These are phyloP conservation scores for Paramecium caudatum DNA, from an alignment of 73 alveolate species.

Conservation along the genomic window DNA sequence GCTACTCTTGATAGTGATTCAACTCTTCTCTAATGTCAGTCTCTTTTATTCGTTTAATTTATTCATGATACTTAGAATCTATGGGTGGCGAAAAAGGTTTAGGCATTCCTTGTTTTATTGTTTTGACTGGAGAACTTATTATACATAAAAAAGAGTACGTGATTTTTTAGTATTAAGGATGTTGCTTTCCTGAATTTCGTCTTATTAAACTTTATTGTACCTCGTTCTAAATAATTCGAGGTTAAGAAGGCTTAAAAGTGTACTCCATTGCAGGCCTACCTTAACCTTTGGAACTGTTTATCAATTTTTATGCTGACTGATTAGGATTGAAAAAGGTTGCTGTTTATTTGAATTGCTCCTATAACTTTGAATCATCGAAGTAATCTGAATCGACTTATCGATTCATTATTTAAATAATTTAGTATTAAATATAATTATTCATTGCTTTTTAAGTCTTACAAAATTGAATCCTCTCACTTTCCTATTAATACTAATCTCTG, in stretches of 20 bases:
- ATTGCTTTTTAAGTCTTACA: conserved; percentile 14
- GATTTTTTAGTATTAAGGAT: neutral
- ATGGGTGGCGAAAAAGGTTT: neutral
- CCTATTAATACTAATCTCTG: conserved; percentile 5
- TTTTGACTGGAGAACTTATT: conserved; percentile 34
- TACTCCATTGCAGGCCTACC: conserved; percentile 24
- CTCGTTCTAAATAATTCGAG: neutral
- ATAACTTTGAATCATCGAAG: conserved; percentile 22
- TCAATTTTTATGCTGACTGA: neutral
- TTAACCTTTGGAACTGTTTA: conserved; percentile 25
- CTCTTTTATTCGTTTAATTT: conserved; percentile 23
- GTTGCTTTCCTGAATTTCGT: conserved; percentile 7
- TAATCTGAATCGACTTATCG: neutral
- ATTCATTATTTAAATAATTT: conserved; percentile 40
- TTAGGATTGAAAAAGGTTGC: conserved; percentile 46
- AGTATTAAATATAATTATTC: too few relatives aligned
- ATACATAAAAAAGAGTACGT: neutral
- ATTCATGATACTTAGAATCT: conserved; percentile 24
- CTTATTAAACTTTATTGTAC: neutral
- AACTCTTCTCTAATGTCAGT: conserved; percentile 33
- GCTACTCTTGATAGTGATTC: neutral
- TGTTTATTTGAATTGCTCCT: conserved; percentile 15
- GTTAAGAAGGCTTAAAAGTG: conserved; percentile 38
- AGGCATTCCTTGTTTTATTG: neutral
- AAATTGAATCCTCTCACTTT: conserved; percentile 57